A percentile compares a stretch with the other conserved stretches of the same genome.
These are phyloP conservation scores for Leishmania guyanensis DNA, from an alignment of 208 protist genomes.

Conservation along the genomic window DNA sequence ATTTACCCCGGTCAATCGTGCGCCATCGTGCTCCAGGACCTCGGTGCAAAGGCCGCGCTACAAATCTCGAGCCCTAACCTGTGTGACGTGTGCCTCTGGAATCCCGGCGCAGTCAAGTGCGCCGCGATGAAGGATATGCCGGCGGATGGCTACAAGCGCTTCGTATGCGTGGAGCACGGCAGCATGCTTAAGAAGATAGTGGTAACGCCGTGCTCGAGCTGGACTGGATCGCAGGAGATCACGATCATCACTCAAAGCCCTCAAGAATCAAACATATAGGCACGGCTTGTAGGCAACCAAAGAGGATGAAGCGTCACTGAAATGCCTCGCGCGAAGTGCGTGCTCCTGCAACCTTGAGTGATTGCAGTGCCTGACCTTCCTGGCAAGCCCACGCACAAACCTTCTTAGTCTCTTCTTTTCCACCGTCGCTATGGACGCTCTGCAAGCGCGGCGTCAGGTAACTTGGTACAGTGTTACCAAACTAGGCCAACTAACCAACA, in stretches of 20 bases:
- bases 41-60: constrained; percentile 27
- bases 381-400: neutral
- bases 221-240: constrained; percentile 59
- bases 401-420: neutral
- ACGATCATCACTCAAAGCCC: constrained; percentile 38
- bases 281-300: neutral
- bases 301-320: neutral
- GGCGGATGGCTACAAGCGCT: constrained; percentile 72
- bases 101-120: constrained; percentile 80
- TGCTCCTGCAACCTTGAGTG: neutral
- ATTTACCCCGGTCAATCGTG: constrained; percentile 65
- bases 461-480: neutral
- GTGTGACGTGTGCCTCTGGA: constrained; percentile 87
- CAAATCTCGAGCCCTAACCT: constrained; percentile 59
- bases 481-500: neutral
- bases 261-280: constrained; percentile 43
- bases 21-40: constrained; percentile 53
- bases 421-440: neutral
- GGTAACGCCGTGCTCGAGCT: constrained; percentile 66
- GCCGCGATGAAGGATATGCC: constrained; percentile 76
- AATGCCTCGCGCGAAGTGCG: neutral
- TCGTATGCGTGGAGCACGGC: constrained; percentile 90
- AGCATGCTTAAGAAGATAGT: constrained; percentile 62
- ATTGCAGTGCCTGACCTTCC: neutral
- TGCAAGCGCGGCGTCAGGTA: neutral